Evolutionary conservation across 1,284 basidiomycete species (phyloP).

Genomic region (Ceratobasidium sp.): DNA sequence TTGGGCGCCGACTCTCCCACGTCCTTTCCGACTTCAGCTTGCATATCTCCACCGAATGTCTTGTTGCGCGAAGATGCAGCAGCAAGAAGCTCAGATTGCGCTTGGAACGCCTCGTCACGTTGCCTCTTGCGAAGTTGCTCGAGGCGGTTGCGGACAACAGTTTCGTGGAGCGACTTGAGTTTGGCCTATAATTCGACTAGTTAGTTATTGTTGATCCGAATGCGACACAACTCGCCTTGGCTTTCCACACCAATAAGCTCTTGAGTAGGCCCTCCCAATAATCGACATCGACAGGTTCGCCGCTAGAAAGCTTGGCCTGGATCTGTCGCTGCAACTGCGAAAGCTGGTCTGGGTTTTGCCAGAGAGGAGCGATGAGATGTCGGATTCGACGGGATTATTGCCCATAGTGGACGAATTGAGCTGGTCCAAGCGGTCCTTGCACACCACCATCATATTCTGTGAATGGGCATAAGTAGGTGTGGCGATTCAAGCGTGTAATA

Average conservation of each 20-base stretch:
- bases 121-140: constrained; percentile 95
- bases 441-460: constrained; percentile 95
- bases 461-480: not conserved
- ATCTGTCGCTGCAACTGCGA: constrained; percentile 83
- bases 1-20: constrained; percentile 52
- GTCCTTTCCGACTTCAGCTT: constrained; percentile 47
- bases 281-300: constrained; percentile 94
- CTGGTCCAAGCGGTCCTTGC: constrained; percentile 88
- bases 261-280: constrained; percentile 96
- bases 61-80: constrained; percentile 63
- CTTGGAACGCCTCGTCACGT: constrained; percentile 90
- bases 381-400: constrained; percentile 78
- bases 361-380: constrained; percentile 74
- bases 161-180: constrained; percentile 90
- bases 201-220: not conserved
- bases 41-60: constrained; percentile 54
- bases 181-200: constrained; percentile 68
- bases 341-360: constrained; percentile 88
- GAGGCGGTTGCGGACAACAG: constrained; percentile 92
- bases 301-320: constrained; percentile 85
- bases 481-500: constrained; percentile 39
- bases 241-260: constrained; percentile 96
- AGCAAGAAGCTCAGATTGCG: constrained; percentile 89
- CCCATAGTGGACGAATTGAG: constrained; percentile 60
- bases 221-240: constrained; percentile 69